These are phyloP conservation scores for Sicyos baderoa DNA, from an alignment of 306 rosid species.

Conservation along the genomic window DNA sequence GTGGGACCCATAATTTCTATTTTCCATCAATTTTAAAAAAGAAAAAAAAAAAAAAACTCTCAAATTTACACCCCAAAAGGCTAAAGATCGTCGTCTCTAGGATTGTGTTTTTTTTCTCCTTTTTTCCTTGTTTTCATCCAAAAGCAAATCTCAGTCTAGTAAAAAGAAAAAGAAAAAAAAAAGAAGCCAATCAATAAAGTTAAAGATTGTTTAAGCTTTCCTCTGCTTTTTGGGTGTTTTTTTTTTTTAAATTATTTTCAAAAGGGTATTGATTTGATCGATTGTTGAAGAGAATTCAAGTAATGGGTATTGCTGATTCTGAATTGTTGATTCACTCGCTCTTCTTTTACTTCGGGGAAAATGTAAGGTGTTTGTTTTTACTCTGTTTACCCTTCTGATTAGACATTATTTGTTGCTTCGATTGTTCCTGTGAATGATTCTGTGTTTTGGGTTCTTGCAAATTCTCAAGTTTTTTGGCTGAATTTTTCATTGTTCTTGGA, in stretches of 20 bases:
- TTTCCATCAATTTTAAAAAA: not conserved
- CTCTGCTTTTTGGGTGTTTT: slow-evolving; percentile 28
- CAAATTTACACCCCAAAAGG: not conserved
- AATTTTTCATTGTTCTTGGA: not conserved
- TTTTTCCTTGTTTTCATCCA: slow-evolving; percentile 18
- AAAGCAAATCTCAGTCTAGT: slow-evolving; percentile 17
- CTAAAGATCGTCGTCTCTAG: not conserved
- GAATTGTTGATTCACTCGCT: slow-evolving; percentile 26
- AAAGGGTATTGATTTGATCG: slow-evolving; percentile 27
- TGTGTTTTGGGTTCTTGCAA: not conserved
- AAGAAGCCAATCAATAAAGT: slow-evolving; percentile 7
- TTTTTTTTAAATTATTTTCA: slow-evolving; percentile 17
- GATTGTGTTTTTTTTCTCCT: slow-evolving; percentile 9
- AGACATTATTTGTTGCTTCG: slow-evolving; percentile 3
- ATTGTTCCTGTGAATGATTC: not conserved
- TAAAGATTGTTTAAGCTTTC: slow-evolving; percentile 34
- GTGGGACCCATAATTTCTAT: slow-evolving; percentile 25
- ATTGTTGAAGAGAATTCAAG: slow-evolving; percentile 25
- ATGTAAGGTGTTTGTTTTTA: slow-evolving; percentile 43
- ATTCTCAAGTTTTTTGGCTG: not conserved
- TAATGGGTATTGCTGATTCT: slow-evolving; percentile 36
- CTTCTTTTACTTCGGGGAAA: slow-evolving; percentile 41
- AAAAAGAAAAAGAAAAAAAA: not conserved
- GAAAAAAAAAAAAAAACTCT: no score
- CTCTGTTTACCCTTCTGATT: not conserved